Conservation (phyloP, 768 basidiomycete genomes). For the Paxillus involutus region DNA sequence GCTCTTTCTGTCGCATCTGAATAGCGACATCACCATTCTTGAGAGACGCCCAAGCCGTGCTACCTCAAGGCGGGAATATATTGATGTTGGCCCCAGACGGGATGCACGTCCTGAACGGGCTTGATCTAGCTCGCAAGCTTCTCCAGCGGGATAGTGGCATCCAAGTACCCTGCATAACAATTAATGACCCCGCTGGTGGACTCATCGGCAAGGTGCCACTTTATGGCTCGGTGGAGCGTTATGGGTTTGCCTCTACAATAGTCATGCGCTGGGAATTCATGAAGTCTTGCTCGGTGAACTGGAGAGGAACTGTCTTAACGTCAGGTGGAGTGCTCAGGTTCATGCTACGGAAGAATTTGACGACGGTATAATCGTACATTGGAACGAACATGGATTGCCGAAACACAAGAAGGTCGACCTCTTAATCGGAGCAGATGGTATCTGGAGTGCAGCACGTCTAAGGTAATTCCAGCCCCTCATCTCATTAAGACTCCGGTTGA, state of each 20-base stretch:
- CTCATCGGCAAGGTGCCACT: slow-evolving; percentile 22
- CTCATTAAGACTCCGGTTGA: background rate
- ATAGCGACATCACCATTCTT: slow-evolving; percentile 18
- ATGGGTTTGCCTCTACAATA: slow-evolving; percentile 26
- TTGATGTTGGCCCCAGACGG: slow-evolving; percentile 31
- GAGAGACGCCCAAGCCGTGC: slow-evolving; percentile 21
- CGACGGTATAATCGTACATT: slow-evolving; percentile 26
- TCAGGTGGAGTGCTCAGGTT: slow-evolving; percentile 25
- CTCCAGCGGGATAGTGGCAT: slow-evolving; percentile 21
- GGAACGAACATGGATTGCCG: slow-evolving; percentile 17
- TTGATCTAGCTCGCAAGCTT: slow-evolving; percentile 23
- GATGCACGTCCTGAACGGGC: slow-evolving; percentile 27
- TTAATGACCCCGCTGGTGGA: slow-evolving; percentile 22
- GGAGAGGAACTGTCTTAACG: slow-evolving; percentile 15
- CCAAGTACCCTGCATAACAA: slow-evolving; percentile 16
- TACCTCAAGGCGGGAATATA: slow-evolving; percentile 21
- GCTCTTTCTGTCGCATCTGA: slow-evolving; percentile 26
- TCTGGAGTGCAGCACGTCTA: slow-evolving; percentile 28
- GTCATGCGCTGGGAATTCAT: slow-evolving; percentile 30
- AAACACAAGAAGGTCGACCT: slow-evolving; percentile 29
- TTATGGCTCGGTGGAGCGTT: slow-evolving; percentile 27
- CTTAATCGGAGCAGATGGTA: slow-evolving; percentile 30
- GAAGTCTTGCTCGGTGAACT: slow-evolving; percentile 30
- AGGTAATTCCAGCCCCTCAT: slow-evolving; percentile 11
- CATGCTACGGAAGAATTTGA: slow-evolving; percentile 21